Evolutionary conservation across 169 alveolate species (phyloP), one percentile per base, ranked within the genome.

Genomic region (Plasmodium berghei): DNA sequence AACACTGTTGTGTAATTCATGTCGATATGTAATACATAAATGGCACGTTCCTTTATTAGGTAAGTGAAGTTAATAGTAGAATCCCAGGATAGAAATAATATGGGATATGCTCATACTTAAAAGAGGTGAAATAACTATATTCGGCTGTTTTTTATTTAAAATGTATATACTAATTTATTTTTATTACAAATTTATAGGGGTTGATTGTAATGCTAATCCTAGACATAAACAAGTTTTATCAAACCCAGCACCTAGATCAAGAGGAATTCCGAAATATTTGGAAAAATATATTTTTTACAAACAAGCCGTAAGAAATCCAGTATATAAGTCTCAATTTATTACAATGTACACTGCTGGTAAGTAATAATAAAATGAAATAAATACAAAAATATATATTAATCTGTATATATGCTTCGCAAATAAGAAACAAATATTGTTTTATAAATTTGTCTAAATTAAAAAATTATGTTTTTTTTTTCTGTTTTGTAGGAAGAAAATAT

Each of bases 11-110:
- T 95, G 97, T 80, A 93, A 95, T 75, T 93, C 96, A 48, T 95
- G 97, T 87, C 93, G 97, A 59, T 95, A 95, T 89, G 97, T 95
- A 56, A 93, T 95, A 16, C 94, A 95, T 48, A 89, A 92, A 56
- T 93, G 97, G 97, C 97, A 95, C 72, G 95, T 95, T 58, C 97
- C 97, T 1, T 92, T 95, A 34, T 89, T 95, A 14, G 97, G 96
- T 94, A 87, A 45, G 72, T 14, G 9, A 1, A 0, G 3, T 16
- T 40, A 59, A 24, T 22, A 64, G 20, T 52, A 16, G 12, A 4
- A 34, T 4, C 8, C 3, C 8, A 4, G 0, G 0, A 34, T 34
- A 34, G 8, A 5, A 5, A 34, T 34, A 28, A 34, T 26, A 4
- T 18, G 14, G 12, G 9, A 67, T 0, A 4, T 67, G 5, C 0